Conservation (phyloP, 805 yeast genomes). For the Cyberlindnera saturnus region DNA sequence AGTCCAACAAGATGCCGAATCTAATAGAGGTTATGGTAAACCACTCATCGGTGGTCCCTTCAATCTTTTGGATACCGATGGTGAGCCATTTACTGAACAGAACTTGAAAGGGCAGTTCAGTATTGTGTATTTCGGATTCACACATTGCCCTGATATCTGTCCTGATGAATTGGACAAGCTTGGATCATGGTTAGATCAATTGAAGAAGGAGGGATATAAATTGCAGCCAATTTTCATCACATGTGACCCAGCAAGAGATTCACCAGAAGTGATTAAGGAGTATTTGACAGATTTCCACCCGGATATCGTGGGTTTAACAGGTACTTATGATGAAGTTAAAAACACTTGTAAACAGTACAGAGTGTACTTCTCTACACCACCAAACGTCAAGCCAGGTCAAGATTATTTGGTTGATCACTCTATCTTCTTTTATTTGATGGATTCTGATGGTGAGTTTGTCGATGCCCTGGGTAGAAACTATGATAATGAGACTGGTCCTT, state of each 20-base stretch:
- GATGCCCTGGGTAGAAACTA: slow-evolving; percentile 93
- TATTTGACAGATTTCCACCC: slow-evolving; percentile 89
- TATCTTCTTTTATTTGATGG: slow-evolving; percentile 94
- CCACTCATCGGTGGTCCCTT: slow-evolving; percentile 94
- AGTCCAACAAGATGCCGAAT: slow-evolving; percentile 73
- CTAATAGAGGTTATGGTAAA: slow-evolving; percentile 83
- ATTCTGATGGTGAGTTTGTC: slow-evolving; percentile 93
- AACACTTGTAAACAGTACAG: slow-evolving; percentile 82
- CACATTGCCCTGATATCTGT: slow-evolving; percentile 97
- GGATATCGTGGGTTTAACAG: slow-evolving; percentile 84
- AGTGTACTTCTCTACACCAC: slow-evolving; percentile 97
- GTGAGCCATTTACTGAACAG: slow-evolving; percentile 68
- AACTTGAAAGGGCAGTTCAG: slow-evolving; percentile 75
- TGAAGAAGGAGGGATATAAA: slow-evolving; percentile 52
- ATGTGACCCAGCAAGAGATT: slow-evolving; percentile 94
- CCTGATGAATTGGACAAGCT: slow-evolving; percentile 96
- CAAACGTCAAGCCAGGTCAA: slow-evolving; percentile 89
- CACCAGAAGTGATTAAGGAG: slow-evolving; percentile 77
- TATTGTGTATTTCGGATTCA: slow-evolving; percentile 90
- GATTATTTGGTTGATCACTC: slow-evolving; percentile 97
- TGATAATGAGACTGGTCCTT: slow-evolving; percentile 70
- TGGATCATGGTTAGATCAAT: slow-evolving; percentile 56
- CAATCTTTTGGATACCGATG: slow-evolving; percentile 61
- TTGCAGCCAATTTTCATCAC: slow-evolving; percentile 89
- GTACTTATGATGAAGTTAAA: slow-evolving; percentile 80